Evolutionary conservation across 1,139 yeast species (phyloP).

Genomic region (Yamadazyma atmosphaerica): DNA sequence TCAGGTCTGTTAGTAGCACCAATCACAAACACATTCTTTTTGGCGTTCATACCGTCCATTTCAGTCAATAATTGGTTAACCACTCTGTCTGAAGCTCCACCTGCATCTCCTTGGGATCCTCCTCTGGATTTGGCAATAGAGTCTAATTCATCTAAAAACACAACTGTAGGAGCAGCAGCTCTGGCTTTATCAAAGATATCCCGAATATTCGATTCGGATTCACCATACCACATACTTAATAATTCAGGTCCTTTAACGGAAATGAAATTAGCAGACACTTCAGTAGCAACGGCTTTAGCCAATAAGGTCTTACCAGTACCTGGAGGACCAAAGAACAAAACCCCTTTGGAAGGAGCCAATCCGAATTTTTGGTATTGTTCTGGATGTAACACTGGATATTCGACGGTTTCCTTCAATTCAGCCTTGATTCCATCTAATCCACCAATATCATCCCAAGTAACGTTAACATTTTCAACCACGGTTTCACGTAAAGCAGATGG

Average conservation of each 20-base stretch:
- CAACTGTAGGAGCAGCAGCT: slow-evolving; percentile 99
- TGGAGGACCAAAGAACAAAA: slow-evolving; percentile 97
- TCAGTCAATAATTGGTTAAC: slow-evolving; percentile 97
- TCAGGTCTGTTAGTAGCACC: slow-evolving; percentile 99
- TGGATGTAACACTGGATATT: slow-evolving; percentile 97
- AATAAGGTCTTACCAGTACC: slow-evolving; percentile 98
- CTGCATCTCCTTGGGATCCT: slow-evolving; percentile 84
- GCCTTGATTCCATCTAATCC: slow-evolving; percentile 94
- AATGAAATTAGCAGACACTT: slow-evolving; percentile 94
- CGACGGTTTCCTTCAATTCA: slow-evolving; percentile 97
- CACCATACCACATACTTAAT: slow-evolving; percentile 99
- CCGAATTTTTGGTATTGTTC: slow-evolving; percentile 98
- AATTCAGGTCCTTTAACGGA: slow-evolving; percentile 97
- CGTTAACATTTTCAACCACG: slow-evolving; percentile 96
- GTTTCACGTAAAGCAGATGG: slow-evolving; percentile 99
- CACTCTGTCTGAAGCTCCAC: slow-evolving; percentile 98
- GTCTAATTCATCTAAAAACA: slow-evolving; percentile 95
- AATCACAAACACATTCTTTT: slow-evolving; percentile 96
- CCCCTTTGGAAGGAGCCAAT: slow-evolving; percentile 96
- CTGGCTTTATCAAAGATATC: slow-evolving; percentile 98
- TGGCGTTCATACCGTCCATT: slow-evolving; percentile 99
- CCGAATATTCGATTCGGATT: slow-evolving; percentile 94
- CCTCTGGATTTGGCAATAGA: slow-evolving; percentile 98
- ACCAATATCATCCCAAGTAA: slow-evolving; percentile 97
- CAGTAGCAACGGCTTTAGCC: slow-evolving; percentile 98